phyloP scores from a whole-genome alignment of 140 eudicot species.

The Stevia rebaudiana region DNA sequence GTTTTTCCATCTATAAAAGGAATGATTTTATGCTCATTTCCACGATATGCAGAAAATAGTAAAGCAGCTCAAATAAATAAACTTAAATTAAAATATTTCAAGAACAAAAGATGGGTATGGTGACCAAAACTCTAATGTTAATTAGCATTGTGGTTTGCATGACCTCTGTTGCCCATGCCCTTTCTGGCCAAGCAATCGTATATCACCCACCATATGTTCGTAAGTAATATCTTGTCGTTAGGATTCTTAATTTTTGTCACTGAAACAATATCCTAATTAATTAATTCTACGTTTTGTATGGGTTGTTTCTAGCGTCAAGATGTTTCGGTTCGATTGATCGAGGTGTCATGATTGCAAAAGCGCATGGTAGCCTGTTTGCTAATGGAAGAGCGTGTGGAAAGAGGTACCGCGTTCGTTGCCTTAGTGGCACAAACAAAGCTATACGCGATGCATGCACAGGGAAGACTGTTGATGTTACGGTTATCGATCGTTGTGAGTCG shows the following conservation, averaged over 20 bases:
- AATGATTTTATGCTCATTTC: neutral
- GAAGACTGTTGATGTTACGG: constrained; percentile 19
- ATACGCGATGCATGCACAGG: constrained; percentile 31
- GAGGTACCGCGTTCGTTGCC: constrained; percentile 26
- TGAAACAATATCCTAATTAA: neutral
- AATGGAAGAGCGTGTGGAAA: constrained; percentile 27
- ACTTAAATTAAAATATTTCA: neutral
- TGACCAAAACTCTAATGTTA: constrained; percentile 16
- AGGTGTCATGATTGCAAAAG: constrained; percentile 28
- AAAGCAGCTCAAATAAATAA: neutral
- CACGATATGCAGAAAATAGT: too few relatives aligned
- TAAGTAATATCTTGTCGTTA: constrained; percentile 9
- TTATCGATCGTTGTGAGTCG: constrained; percentile 21
- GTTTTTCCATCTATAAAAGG: neutral
- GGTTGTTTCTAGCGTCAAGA: constrained; percentile 20
- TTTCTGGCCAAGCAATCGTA: constrained; percentile 24
- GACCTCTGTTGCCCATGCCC: constrained; percentile 16
- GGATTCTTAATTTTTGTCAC: neutral
- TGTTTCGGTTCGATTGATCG: constrained; percentile 20
- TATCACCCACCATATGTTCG: constrained; percentile 26
- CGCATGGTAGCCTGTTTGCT: constrained; percentile 14
- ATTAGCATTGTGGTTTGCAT: constrained; percentile 13
- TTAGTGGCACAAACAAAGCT: constrained; percentile 35
- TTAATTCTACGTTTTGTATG: neutral
- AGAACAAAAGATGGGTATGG: constrained; percentile 12